These are phyloP conservation scores for Brassica carinata DNA, from an alignment of 345 rosid species.

Conservation along the genomic window DNA sequence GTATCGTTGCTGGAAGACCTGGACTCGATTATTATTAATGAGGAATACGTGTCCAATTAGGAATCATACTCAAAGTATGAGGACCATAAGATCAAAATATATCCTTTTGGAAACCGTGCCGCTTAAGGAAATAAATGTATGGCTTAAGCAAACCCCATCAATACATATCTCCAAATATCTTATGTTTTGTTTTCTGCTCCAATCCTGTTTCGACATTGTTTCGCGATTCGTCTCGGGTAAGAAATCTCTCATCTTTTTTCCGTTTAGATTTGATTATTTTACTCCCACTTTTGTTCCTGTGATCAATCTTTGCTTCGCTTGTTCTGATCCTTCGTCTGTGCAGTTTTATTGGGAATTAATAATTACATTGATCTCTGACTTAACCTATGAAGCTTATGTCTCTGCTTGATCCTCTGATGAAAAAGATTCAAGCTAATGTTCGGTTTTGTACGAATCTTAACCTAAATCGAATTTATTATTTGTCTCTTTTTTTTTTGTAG, in stretches of 20 bases:
- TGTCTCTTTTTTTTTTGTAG: not conserved
- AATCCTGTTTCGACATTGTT: conserved; percentile 18
- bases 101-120: conserved; percentile 20
- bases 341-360: not conserved
- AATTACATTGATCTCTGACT: not conserved
- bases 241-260: not conserved
- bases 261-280: not conserved
- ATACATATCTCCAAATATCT: not conserved
- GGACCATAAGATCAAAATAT: not conserved
- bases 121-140: conserved; percentile 21
- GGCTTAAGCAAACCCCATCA: not conserved
- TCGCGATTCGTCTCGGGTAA: conserved; percentile 12
- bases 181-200: not conserved
- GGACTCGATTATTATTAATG: not conserved
- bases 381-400: not conserved
- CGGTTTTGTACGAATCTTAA: not conserved
- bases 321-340: not conserved
- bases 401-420: not conserved
- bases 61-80: not conserved
- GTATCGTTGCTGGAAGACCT: not conserved
- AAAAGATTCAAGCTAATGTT: not conserved
- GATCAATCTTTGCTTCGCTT: not conserved
- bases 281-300: not conserved
- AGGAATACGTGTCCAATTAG: not conserved
- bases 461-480: not conserved